A percentile compares a stretch with the other conserved stretches of the same genome.
These are phyloP conservation scores for Pouteria glomerata DNA, from an alignment of 148 eudicot genomes.

Conservation along the genomic window DNA sequence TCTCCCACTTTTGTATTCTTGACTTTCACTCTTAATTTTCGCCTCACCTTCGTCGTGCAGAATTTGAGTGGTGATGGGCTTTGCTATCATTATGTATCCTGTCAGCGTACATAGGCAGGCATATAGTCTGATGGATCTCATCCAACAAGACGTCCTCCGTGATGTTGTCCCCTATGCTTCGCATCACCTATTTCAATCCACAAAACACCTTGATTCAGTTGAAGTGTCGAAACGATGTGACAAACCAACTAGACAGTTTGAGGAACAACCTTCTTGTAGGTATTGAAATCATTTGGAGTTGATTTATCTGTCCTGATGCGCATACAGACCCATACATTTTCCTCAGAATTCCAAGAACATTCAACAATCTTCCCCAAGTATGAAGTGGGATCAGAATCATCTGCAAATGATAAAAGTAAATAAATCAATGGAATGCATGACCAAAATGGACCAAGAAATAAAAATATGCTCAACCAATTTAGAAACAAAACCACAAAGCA, in stretches of 20 bases:
- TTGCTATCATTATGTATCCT: slow-evolving; percentile 64
- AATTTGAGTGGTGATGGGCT: slow-evolving; percentile 26
- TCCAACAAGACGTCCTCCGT: slow-evolving; percentile 68
- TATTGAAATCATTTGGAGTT: slow-evolving; percentile 78
- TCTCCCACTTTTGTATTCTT: neutral
- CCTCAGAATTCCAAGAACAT: slow-evolving; percentile 66
- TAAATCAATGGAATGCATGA: neutral
- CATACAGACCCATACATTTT: slow-evolving; percentile 67
- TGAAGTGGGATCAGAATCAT: slow-evolving; percentile 56
- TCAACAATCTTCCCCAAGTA: slow-evolving; percentile 84
- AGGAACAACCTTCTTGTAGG: slow-evolving; percentile 67
- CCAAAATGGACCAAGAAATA: neutral
- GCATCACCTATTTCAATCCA: slow-evolving; percentile 59
- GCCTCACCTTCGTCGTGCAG: slow-evolving; percentile 28
- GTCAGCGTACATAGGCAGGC: slow-evolving; percentile 92
- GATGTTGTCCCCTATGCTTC: slow-evolving; percentile 84
- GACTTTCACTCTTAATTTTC: neutral
- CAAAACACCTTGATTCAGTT: neutral
- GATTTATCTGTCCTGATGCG: slow-evolving; percentile 64
- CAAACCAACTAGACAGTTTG: neutral
- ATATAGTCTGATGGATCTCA: slow-evolving; percentile 69
- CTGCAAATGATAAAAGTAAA: slow-evolving; percentile 30
- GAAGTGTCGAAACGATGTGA: neutral
- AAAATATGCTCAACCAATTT: neutral
- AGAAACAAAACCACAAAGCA: neutral